Conservation (phyloP, 176 grass and related monocot genomes). For the Avena sativa region DNA sequence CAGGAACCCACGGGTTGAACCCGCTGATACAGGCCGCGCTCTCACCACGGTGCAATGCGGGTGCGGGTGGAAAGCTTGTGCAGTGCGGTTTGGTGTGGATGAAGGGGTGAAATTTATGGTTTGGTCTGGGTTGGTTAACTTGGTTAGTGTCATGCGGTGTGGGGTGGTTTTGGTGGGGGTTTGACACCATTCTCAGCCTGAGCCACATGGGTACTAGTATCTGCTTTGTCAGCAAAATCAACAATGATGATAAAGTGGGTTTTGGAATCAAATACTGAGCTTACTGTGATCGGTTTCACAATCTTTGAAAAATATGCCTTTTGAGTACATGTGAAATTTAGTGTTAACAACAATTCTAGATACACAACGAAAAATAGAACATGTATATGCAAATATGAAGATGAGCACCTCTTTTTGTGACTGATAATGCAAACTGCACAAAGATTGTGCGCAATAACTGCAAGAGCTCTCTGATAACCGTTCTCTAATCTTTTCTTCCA, state of each 20-base stretch:
- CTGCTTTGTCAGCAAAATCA: neutral
- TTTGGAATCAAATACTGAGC: constrained; percentile 13
- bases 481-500: constrained; percentile 76
- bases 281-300: neutral
- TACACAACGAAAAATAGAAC: neutral
- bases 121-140: too few species aligned
- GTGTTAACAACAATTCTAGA: neutral
- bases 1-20: too few species aligned
- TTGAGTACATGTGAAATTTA: neutral
- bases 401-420: constrained; percentile 83
- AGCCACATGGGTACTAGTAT: neutral
- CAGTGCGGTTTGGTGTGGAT: too few species aligned
- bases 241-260: neutral
- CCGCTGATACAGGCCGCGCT: too few species aligned
- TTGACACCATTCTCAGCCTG: too few species aligned
- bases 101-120: too few species aligned
- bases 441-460: constrained; percentile 68
- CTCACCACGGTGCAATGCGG: too few species aligned
- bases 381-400: neutral
- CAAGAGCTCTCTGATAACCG: constrained; percentile 75
- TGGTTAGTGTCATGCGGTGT: too few species aligned
- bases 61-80: too few species aligned
- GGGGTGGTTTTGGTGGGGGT: too few species aligned
- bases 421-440: constrained; percentile 73
- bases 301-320: neutral